phyloP scores from a whole-genome alignment of 352 stramenopile species.

The Peronospora destructor region DNA sequence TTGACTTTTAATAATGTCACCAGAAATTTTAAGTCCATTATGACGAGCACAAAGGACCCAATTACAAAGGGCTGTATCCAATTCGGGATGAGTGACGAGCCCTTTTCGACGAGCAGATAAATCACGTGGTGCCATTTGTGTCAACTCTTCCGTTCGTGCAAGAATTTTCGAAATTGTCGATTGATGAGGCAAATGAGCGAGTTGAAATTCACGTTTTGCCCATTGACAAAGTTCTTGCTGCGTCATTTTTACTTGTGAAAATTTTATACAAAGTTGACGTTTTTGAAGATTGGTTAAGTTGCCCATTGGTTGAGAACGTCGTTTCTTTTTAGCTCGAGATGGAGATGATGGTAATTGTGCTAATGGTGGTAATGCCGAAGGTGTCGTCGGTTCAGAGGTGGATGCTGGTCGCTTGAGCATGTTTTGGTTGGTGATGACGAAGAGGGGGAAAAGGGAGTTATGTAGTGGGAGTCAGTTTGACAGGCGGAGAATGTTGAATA shows the following conservation, averaged over 20 bases:
- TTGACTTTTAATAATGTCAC: slow-evolving; percentile 58
- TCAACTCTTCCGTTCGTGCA: slow-evolving; percentile 36
- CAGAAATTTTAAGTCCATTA: slow-evolving; percentile 44
- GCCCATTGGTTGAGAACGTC: slow-evolving; percentile 41
- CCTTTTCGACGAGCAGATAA: slow-evolving; percentile 33
- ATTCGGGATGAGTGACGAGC: slow-evolving; percentile 44
- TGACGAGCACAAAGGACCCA: slow-evolving; percentile 48
- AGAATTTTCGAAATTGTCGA: slow-evolving; percentile 65
- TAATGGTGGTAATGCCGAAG: neutral
- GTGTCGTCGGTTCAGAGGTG: neutral
- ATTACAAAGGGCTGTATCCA: slow-evolving; percentile 56
- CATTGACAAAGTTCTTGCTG: slow-evolving; percentile 57
- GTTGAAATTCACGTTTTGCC: slow-evolving; percentile 53
- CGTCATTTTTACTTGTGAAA: slow-evolving; percentile 49
- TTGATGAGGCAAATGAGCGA: slow-evolving; percentile 48
- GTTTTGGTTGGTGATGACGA: slow-evolving; percentile 8
- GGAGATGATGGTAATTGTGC: slow-evolving; percentile 5
- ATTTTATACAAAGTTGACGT: slow-evolving; percentile 51
- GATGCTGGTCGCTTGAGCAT: slow-evolving; percentile 25
- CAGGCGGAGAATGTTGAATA: slow-evolving; percentile 14
- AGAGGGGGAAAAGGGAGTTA: slow-evolving; percentile 21
- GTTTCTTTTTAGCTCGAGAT: slow-evolving; percentile 32
- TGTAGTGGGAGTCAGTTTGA: slow-evolving; percentile 31
- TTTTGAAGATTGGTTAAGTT: slow-evolving; percentile 63
- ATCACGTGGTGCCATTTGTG: slow-evolving; percentile 41